Evolutionary conservation across 352 stramenopile genomes (phyloP), one percentile per base, ranked within the genome.

Genomic region (Globisporangium apiculatum): DNA sequence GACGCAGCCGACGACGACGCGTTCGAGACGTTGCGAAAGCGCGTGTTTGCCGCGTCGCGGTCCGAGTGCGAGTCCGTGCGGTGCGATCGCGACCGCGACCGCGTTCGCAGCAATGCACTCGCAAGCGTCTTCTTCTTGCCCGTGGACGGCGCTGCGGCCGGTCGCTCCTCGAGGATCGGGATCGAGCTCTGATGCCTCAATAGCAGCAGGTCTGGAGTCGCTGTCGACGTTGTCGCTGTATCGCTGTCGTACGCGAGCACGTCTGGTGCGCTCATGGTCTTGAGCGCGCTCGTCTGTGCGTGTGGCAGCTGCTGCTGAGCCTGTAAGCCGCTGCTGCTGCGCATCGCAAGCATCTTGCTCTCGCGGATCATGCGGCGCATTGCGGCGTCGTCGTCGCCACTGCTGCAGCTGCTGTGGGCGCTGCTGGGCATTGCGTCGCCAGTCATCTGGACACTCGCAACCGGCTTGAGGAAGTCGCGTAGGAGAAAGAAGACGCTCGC

Each of bases 291-390:
- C 18, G 15, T 35, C 4, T 10, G 4, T 7, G 42, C 11, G 18
- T 12, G 9, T 5, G 42, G 12, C 42, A 15, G 42, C 36, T 53
- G n/a, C 31, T 59, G 55, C 18, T 55, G 48, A 12, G 7, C 11
- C 40, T 8, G 11, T 8, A 14, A 12, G 3, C 40, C 11, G 40
- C 40, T 43, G 49, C 46, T 47, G 60, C 9, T 71, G 38, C 68
- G 69, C 76, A 88, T 87, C 8, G 65, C 62, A 17, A 87, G 67
- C 66, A 90, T 90, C 51, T 85, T 87, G 63, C 74, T 87, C 69
- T 88, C 80, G 41, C 77, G 77, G 47, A 90, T 78, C 52, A 86
- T 59, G 38, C 72, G 61, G 3, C 48, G 65, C 18, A 60, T 55
- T n/a, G 58, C 69, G 18, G 61, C 52, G 31, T 81, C 67, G 14